A percentile compares a stretch with the other conserved stretches of the same genome.
Conservation (phyloP, 2,329 filamentous ascomycete genomes). For the Xylariaceae sp. region DNA sequence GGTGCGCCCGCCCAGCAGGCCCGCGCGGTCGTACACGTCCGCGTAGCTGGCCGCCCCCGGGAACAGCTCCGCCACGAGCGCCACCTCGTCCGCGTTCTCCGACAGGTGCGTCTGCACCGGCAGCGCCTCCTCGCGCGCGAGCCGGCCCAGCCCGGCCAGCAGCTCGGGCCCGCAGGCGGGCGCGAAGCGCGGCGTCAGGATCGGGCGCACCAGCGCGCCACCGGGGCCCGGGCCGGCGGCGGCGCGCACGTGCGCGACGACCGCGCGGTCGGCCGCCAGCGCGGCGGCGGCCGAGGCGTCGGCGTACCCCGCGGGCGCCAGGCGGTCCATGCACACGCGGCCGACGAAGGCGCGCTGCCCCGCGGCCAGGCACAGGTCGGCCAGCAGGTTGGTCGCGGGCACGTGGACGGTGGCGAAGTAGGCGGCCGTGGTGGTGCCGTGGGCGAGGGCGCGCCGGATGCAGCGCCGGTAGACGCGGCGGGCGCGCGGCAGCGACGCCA, state of each 20-base stretch:
- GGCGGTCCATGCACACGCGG: conserved; percentile 86
- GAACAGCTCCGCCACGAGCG: conserved; percentile 63
- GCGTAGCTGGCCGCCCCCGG: conserved; percentile 59
- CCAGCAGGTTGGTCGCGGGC: conserved; percentile 80
- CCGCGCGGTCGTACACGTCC: conserved; percentile 67
- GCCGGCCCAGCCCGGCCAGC: conserved; percentile 55
- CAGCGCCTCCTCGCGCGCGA: conserved; percentile 56
- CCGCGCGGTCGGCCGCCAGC: conserved; percentile 46
- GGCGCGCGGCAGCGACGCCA: conserved; percentile 56
- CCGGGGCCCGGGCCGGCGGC: conserved; percentile 50
- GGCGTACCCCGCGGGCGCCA: conserved; percentile 70
- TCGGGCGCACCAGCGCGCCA: conserved; percentile 61
- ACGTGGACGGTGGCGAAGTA: conserved; percentile 92
- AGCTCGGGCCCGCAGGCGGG: conserved; percentile 52
- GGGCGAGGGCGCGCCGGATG: conserved; percentile 70
- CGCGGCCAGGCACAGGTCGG: conserved; percentile 66
- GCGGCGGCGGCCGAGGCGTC: conserved; percentile 59
- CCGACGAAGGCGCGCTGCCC: conserved; percentile 91
- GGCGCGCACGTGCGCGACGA: conserved; percentile 55
- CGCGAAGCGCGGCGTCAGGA: conserved; percentile 70
- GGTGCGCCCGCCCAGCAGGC: conserved; percentile 63
- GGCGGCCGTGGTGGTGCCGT: conserved; percentile 90
- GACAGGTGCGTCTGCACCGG: conserved; percentile 85
- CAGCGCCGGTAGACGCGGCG: conserved; percentile 67
- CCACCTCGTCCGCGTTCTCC: conserved; percentile 70